Base-by-base conservation (phyloP, 208 protist species). In the Trypanosoma scelopori region DNA sequence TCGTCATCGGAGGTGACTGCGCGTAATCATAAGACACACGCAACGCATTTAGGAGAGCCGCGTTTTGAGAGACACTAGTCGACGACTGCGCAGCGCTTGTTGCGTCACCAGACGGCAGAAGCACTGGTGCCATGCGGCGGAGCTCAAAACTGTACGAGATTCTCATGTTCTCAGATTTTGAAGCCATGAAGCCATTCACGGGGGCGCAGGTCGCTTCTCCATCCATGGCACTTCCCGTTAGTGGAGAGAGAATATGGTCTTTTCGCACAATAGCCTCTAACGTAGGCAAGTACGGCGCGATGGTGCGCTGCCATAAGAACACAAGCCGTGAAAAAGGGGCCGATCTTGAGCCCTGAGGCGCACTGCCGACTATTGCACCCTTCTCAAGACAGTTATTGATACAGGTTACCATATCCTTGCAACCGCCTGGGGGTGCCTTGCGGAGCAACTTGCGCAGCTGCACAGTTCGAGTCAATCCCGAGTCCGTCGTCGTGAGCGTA, bases 131-230 rank as follows among this genome's bases (percentile, higher is more conserved):
- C 89, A 95, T 95, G 56, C 89, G 84, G 18, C 89, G 84, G n/a
- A 95, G 77, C 60, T 95, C 89, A 55, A 95, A 95, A 65, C 86
- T 93, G 75, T 95, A 95, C 27, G 89, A 82, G 27, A 59, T 25
- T 60, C 65, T 59, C 15, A 46, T 56, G 3, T 35, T 18, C 1
- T 48, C 30, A 7, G 15, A 32, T 3, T n/a, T 41, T 5, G 28
- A 3, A 1, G 5, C 11, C n/a, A 48, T 20, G 0, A 47, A 25
- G 59, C 47, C 52, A 20, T 25, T 43, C 2, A 52, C 48, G 0
- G 3, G 56, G 11, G 15, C 66, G 55, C 42, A 69, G 1, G 57
- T 51, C 22, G 52, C 64, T 7, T 22, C 62, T 28, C 47, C 61
- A 27, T 39, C 61, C 37, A 69, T 55, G n/a, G 58, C 42, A 32